These are phyloP conservation scores for Allantophomopsis lycopodina DNA, from an alignment of 2,329 filamentous ascomycete species.

Conservation along the genomic window DNA sequence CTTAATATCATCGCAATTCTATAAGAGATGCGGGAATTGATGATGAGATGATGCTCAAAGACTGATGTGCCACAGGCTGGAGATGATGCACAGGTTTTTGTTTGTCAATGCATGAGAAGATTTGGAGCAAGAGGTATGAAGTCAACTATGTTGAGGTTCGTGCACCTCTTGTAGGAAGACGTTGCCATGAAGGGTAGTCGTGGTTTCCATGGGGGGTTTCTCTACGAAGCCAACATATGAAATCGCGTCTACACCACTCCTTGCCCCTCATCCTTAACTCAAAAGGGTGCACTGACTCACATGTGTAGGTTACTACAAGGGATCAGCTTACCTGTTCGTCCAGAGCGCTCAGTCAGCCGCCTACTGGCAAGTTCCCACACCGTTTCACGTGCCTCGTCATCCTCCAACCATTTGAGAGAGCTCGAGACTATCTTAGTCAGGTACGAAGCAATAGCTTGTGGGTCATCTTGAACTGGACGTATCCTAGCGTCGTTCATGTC, in stretches of 20 bases:
- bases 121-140: too few species aligned
- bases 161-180: too few species aligned
- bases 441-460: conserved; percentile 46
- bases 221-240: too few species aligned
- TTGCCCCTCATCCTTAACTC: too few species aligned
- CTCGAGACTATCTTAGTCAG: conserved; percentile 57
- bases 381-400: conserved; percentile 42
- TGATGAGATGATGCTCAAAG: neutral
- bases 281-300: too few species aligned
- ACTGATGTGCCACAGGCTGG: too few species aligned
- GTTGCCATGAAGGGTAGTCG: too few species aligned
- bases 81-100: too few species aligned
- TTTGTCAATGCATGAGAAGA: too few species aligned
- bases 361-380: conserved; percentile 71
- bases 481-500: conserved; percentile 28
- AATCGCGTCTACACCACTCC: too few species aligned
- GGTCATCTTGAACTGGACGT: conserved; percentile 19
- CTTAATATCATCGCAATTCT: neutral
- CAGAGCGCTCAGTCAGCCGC: conserved; percentile 74
- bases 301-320: neutral
- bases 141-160: too few species aligned
- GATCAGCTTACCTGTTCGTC: conserved; percentile 43
- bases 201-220: too few species aligned
- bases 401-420: conserved; percentile 48
- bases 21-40: neutral